Conservation (phyloP, 805 yeast species). For the Yamadazyma paraphyllophila region DNA sequence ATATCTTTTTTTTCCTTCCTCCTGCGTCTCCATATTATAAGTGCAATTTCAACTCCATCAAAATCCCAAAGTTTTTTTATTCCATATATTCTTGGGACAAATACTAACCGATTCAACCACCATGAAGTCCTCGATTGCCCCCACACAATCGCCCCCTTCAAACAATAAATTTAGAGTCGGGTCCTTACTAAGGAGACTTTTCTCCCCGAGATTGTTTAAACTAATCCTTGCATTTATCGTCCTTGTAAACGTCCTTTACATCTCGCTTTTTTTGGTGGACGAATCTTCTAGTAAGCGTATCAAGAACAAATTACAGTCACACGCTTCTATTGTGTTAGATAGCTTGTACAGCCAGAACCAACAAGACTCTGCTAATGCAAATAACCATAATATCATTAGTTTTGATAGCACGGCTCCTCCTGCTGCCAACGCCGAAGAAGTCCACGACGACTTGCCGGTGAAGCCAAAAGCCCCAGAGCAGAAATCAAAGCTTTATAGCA, state of each 20-base stretch:
- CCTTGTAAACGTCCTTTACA: conserved; percentile 17
- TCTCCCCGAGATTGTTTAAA: conserved; percentile 16
- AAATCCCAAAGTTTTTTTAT: not conserved
- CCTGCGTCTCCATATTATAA: not conserved
- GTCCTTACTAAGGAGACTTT: conserved; percentile 12
- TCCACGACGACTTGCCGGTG: conserved; percentile 9
- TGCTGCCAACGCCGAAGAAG: not conserved
- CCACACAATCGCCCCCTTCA: conserved; percentile 4
- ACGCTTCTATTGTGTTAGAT: conserved; percentile 15
- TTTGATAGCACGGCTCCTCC: conserved; percentile 1
- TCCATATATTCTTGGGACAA: not conserved
- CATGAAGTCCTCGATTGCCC: conserved; percentile 7
- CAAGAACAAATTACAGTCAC: conserved; percentile 12
- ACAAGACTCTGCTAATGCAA: not conserved
- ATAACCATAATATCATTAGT: conserved; percentile 6
- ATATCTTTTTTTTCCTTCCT: not conserved
- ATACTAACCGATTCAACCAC: not conserved
- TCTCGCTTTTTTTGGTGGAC: conserved; percentile 17
- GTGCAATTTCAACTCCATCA: not conserved
- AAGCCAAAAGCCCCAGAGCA: conserved; percentile 4
- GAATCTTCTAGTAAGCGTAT: conserved; percentile 12
- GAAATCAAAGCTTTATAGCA: conserved; percentile 9
- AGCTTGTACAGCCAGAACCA: conserved; percentile 8
- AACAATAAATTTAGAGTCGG: conserved; percentile 2
- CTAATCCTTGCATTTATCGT: conserved; percentile 18